These are phyloP conservation scores for Scheffersomyces lignicola DNA, from an alignment of 1,139 yeast species.

Conservation along the genomic window DNA sequence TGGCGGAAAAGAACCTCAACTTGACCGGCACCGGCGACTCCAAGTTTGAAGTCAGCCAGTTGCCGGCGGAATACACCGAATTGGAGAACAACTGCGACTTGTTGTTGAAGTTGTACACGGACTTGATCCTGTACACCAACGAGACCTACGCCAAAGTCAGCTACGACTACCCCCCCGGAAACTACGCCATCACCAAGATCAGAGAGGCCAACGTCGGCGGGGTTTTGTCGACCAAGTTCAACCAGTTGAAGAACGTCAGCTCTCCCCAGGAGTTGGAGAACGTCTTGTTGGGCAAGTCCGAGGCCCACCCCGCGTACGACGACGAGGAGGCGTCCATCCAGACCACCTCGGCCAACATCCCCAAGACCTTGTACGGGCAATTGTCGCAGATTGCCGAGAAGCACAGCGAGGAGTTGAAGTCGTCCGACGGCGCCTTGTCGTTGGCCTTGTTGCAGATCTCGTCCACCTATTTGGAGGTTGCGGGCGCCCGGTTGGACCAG, in stretches of 20 bases:
- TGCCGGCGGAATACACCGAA: slow-evolving; percentile 70
- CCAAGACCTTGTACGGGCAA: slow-evolving; percentile 48
- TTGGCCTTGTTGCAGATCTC: slow-evolving; percentile 57
- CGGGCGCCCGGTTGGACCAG: slow-evolving; percentile 62
- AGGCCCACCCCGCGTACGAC: slow-evolving; percentile 13
- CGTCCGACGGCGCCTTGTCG: slow-evolving; percentile 47
- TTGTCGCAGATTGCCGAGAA: slow-evolving; percentile 36
- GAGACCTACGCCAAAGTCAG: slow-evolving; percentile 65
- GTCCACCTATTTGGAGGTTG: slow-evolving; percentile 60
- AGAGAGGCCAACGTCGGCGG: slow-evolving; percentile 66
- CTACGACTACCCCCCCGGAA: slow-evolving; percentile 75
- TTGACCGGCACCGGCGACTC: slow-evolving; percentile 12
- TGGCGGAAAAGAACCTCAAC: slow-evolving; percentile 35
- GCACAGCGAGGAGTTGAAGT: slow-evolving; percentile 42
- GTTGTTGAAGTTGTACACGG: slow-evolving; percentile 58
- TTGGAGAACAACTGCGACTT: slow-evolving; percentile 68
- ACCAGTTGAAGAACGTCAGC: slow-evolving; percentile 58
- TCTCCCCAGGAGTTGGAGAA: slow-evolving; percentile 67
- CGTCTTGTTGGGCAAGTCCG: slow-evolving; percentile 34
- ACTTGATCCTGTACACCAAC: slow-evolving; percentile 54
- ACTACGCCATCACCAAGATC: slow-evolving; percentile 42
- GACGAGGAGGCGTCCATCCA: slow-evolving; percentile 26
- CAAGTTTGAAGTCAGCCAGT: slow-evolving; percentile 52
- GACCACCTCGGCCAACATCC: slow-evolving; percentile 34
- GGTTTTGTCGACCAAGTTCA: slow-evolving; percentile 52